Percentiles rank a stretch among this genome's conserved stretches.
phyloP scores from a whole-genome alignment of 805 yeast species.

The Wickerhamomyces subpelliculosus region DNA sequence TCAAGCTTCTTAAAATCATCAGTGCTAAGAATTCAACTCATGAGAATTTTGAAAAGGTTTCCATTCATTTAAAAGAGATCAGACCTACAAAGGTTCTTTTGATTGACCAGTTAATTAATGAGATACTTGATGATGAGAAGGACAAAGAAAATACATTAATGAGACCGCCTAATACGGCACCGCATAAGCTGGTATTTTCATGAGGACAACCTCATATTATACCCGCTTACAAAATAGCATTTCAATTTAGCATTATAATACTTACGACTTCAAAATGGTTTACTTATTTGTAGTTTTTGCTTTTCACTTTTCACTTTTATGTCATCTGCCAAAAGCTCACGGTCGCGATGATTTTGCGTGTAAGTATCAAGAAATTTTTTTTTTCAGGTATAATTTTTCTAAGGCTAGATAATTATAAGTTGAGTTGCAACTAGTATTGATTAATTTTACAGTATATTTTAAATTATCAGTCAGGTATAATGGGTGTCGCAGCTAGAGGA shows the following conservation, averaged over 20 bases:
- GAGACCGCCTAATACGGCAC: constrained; percentile 20
- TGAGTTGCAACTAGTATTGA: too few species aligned
- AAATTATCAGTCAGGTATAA: constrained; percentile 1
- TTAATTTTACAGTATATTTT: too few species aligned
- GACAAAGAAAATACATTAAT: constrained; percentile 27
- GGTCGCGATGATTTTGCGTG: background rate
- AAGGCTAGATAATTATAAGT: too few species aligned
- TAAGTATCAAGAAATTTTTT: constrained; percentile 1
- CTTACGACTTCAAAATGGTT: too few species aligned
- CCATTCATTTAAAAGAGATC: constrained; percentile 2
- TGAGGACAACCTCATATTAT: constrained; percentile 5
- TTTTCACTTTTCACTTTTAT: too few species aligned
- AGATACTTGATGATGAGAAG: constrained; percentile 9
- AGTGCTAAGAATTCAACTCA: constrained; percentile 6
- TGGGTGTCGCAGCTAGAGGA: constrained; percentile 16
- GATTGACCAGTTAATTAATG: constrained; percentile 17
- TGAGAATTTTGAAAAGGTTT: constrained; percentile 8
- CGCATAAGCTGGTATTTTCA: too few species aligned
- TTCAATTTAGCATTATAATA: too few species aligned
- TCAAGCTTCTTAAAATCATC: constrained; percentile 16
- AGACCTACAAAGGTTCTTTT: constrained; percentile 10
- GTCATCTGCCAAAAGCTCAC: background rate
- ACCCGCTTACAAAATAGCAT: too few species aligned
- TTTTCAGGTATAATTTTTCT: background rate
- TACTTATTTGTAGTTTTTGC: too few species aligned